Evolutionary conservation across 768 basidiomycete species (phyloP).

Genomic region (Auricularia sp.): DNA sequence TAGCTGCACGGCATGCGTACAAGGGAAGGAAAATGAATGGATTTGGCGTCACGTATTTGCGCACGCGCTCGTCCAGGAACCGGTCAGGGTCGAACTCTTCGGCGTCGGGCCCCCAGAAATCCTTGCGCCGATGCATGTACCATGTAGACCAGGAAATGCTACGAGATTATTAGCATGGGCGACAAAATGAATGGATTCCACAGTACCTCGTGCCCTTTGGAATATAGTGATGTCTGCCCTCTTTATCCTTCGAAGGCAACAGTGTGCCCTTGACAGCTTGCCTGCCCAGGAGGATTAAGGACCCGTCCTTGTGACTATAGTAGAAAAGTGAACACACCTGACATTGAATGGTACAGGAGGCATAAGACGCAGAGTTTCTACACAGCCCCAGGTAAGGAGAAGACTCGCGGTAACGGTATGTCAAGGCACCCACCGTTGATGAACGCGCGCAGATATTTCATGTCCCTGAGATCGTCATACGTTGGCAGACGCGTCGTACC

Average conservation of each 20-base stretch:
- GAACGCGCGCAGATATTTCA: constrained; percentile 51
- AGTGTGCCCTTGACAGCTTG: constrained; percentile 19
- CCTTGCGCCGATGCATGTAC: constrained; percentile 50
- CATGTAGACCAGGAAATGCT: constrained; percentile 12
- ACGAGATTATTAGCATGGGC: not conserved
- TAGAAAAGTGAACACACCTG: constrained; percentile 24
- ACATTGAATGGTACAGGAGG: constrained; percentile 31
- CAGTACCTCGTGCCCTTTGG: constrained; percentile 28
- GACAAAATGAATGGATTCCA: constrained; percentile 10
- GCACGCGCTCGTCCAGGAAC: constrained; percentile 51
- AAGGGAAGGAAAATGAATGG: constrained; percentile 40
- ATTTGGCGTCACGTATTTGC: constrained; percentile 45
- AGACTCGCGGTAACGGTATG: not conserved
- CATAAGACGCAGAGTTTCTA: constrained; percentile 45
- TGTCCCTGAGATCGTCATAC: constrained; percentile 44
- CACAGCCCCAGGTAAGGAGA: not conserved
- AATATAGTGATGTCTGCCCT: constrained; percentile 43
- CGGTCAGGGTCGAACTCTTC: constrained; percentile 55
- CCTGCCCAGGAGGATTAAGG: not conserved
- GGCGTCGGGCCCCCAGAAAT: constrained; percentile 65
- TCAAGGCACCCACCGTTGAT: constrained; percentile 39
- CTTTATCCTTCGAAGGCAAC: constrained; percentile 32
- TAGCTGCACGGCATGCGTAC: constrained; percentile 24
- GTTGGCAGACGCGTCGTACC: constrained; percentile 37
- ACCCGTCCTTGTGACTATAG: no score